These are phyloP conservation scores for Cladophialophora bantiana DNA, from an alignment of 2,329 filamentous ascomycete genomes.

Conservation along the genomic window DNA sequence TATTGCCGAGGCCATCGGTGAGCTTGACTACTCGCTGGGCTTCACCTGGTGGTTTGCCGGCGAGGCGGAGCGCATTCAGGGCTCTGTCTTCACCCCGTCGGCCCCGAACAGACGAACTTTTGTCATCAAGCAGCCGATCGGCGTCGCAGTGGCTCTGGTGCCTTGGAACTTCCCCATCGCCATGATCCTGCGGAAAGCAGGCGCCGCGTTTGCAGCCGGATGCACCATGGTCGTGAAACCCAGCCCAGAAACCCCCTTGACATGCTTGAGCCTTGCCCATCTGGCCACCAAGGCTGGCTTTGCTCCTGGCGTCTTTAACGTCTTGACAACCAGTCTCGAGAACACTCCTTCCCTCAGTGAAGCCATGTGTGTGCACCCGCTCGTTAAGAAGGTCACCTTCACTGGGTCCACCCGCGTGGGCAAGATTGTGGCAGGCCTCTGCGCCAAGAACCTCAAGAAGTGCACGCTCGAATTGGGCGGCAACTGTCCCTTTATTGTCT, in stretches of 20 bases:
- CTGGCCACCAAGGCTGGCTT: constrained; percentile 64
- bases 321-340: constrained; percentile 61
- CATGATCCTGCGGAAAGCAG: constrained; percentile 71
- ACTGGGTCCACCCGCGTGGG: constrained; percentile 68
- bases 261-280: constrained; percentile 60
- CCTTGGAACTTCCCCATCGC: constrained; percentile 77
- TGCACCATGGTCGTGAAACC: constrained; percentile 78
- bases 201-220: constrained; percentile 72
- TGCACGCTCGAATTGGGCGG: constrained; percentile 69
- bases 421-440: constrained; percentile 67
- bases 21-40: constrained; percentile 63
- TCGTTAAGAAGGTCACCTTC: constrained; percentile 67
- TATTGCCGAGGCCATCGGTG: constrained; percentile 60
- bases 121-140: constrained; percentile 77
- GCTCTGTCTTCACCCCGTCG: constrained; percentile 63
- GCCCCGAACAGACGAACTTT: constrained; percentile 70
- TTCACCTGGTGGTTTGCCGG: constrained; percentile 67
- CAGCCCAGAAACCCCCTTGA: constrained; percentile 70
- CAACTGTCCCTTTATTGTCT: constrained; percentile 70
- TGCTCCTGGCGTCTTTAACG: constrained; percentile 66
- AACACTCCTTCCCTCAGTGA: constrained; percentile 51
- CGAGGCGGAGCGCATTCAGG: constrained; percentile 68
- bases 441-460: constrained; percentile 68
- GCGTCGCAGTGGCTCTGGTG: constrained; percentile 71
- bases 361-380: constrained; percentile 63